Percentiles rank a stretch among this genome's conserved stretches.
phyloP scores from a whole-genome alignment of 2,329 filamentous ascomycete genomes.

The Ophiognomonia clavigignenti-juglandacearum region DNA sequence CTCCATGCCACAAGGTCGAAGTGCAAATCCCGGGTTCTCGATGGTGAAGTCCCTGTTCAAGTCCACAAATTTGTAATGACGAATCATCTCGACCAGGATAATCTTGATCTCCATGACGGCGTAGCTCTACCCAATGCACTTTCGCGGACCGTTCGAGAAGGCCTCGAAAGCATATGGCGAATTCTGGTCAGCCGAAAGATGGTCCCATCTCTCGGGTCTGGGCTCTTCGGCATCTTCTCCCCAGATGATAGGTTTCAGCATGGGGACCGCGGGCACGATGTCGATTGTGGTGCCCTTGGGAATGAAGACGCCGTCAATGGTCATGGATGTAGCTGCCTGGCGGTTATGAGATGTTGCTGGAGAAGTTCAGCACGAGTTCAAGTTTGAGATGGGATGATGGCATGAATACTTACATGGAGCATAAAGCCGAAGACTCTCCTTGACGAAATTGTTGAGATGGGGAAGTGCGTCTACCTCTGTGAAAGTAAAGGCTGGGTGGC shows the following conservation, averaged over 20 bases:
- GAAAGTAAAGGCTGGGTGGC: background rate
- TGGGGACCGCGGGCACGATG: constrained; percentile 17
- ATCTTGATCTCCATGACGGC: constrained; percentile 34
- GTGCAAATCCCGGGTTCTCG: constrained; percentile 4
- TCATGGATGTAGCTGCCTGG: constrained; percentile 16
- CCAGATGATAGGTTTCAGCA: constrained; percentile 21
- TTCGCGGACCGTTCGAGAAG: constrained; percentile 32
- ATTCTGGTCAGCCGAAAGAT: constrained; percentile 19
- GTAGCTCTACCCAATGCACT: constrained; percentile 33
- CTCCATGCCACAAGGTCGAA: constrained; percentile 2
- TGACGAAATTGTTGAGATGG: constrained; percentile 31
- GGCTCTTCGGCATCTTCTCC: constrained; percentile 21
- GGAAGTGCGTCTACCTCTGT: constrained; percentile 25
- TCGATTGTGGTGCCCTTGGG: constrained; percentile 22
- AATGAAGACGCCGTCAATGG: constrained; percentile 19
- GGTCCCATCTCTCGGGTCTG: constrained; percentile 20
- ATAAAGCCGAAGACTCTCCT: constrained; percentile 30
- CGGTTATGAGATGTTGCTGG: constrained; percentile 8
- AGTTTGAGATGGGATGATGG: background rate
- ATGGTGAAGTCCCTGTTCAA: constrained; percentile 8
- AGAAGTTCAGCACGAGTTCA: background rate
- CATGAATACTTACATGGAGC: constrained; percentile 22
- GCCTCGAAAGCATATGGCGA: constrained; percentile 29
- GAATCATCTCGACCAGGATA: constrained; percentile 28
- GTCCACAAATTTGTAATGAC: constrained; percentile 25